Conservation (phyloP, 2,329 filamentous ascomycete genomes). For the Colletotrichum viniferum region DNA sequence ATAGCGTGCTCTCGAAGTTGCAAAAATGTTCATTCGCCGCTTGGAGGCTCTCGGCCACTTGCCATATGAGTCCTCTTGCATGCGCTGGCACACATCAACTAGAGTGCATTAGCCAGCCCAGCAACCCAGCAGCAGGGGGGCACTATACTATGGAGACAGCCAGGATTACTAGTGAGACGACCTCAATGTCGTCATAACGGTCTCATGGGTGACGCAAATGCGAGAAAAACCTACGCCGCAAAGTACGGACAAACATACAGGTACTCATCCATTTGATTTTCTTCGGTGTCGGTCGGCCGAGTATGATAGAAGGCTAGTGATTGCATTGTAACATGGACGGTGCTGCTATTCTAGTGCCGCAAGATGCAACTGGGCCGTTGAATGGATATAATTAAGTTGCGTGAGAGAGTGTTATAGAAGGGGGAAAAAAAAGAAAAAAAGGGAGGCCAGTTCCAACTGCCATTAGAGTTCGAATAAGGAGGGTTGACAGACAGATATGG, state of each 20-base stretch:
- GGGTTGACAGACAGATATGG: neutral
- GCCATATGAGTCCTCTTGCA: neutral
- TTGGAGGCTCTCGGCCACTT: neutral
- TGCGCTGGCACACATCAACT: neutral
- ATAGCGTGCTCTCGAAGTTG: neutral
- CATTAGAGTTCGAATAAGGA: neutral
- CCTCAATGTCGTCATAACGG: neutral
- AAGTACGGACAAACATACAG: neutral
- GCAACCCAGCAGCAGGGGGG: neutral
- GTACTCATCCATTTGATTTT: neutral
- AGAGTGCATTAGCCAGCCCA: neutral
- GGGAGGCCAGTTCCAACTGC: neutral
- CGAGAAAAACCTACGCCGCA: neutral
- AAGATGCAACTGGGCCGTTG: neutral
- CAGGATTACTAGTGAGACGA: neutral
- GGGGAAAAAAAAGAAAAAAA: neutral
- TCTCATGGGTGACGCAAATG: neutral
- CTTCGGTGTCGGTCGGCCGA: neutral
- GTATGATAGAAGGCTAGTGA: neutral
- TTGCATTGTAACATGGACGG: neutral
- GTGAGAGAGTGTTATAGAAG: neutral
- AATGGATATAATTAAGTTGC: neutral
- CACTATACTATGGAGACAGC: neutral
- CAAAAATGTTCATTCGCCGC: neutral
- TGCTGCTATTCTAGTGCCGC: neutral